phyloP scores from a whole-genome alignment of 768 basidiomycete species.

The Rhodotorula paludigena region DNA sequence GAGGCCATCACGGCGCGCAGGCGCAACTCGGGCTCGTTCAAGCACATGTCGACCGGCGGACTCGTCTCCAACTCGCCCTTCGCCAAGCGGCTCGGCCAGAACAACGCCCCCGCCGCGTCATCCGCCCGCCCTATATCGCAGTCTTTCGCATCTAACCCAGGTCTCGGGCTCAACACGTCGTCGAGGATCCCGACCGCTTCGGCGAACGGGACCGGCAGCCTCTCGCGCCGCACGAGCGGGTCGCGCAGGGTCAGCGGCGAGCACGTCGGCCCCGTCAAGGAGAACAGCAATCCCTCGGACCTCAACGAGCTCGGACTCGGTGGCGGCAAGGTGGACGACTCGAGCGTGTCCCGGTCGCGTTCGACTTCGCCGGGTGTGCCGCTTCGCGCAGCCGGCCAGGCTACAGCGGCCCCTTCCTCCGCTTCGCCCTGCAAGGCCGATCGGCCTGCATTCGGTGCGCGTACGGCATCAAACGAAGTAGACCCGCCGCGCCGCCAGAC shows the following conservation, averaged over 20 bases:
- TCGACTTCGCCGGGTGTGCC: slow-evolving; percentile 20
- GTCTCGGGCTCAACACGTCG: background rate
- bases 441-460: slow-evolving; percentile 1
- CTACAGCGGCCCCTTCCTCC: background rate
- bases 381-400: slow-evolving; percentile 10
- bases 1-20: slow-evolving; percentile 23
- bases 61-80: slow-evolving; percentile 37
- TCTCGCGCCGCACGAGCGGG: slow-evolving; percentile 3
- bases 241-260: slow-evolving; percentile 17
- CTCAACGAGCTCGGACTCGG: slow-evolving; percentile 27
- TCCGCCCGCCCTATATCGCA: background rate
- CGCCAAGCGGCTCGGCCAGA: background rate
- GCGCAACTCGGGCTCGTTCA: slow-evolving; percentile 34
- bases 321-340: background rate
- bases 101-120: background rate
- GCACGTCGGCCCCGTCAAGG: slow-evolving; percentile 25
- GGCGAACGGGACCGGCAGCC: background rate
- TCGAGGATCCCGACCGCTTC: slow-evolving; percentile 13
- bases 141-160: no score
- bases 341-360: background rate
- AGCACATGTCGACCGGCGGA: slow-evolving; percentile 27
- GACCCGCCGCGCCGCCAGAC: slow-evolving; percentile 12
- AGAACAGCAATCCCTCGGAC: slow-evolving; percentile 33
- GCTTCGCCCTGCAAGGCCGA: slow-evolving; percentile 25
- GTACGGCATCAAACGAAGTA: background rate